Evolutionary conservation across 371 early-diverging fungal genomes (phyloP).

Genomic region (Mortierella sp.): DNA sequence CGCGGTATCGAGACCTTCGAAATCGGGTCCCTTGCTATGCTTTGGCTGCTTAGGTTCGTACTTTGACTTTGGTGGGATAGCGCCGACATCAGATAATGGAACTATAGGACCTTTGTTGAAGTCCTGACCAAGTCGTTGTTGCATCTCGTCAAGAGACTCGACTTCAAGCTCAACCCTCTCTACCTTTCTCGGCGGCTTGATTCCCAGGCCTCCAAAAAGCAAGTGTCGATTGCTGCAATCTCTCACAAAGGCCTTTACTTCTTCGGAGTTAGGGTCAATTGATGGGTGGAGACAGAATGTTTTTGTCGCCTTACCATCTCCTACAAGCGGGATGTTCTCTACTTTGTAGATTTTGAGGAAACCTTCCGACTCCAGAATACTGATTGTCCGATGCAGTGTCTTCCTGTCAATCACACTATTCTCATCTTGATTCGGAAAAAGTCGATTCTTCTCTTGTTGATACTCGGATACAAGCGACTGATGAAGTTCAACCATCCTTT

Average conservation of each 20-base stretch:
- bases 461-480: slow-evolving; percentile 33
- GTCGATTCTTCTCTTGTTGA: slow-evolving; percentile 24
- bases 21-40: slow-evolving; percentile 5
- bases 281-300: slow-evolving; percentile 34
- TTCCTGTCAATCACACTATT: slow-evolving; percentile 43
- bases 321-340: slow-evolving; percentile 23
- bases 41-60: not conserved
- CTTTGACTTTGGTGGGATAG: slow-evolving; percentile 1
- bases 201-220: slow-evolving; percentile 28
- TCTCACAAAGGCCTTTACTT: slow-evolving; percentile 32
- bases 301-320: slow-evolving; percentile 22
- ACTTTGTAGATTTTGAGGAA: slow-evolving; percentile 29
- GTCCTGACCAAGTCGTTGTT: slow-evolving; percentile 29
- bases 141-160: slow-evolving; percentile 42
- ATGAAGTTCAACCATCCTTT: slow-evolving; percentile 39
- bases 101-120: slow-evolving; percentile 20
- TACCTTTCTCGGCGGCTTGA: slow-evolving; percentile 11
- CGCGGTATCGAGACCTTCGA: slow-evolving; percentile 24
- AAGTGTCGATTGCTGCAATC: slow-evolving; percentile 34
- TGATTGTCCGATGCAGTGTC: slow-evolving; percentile 33
- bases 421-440: slow-evolving; percentile 26
- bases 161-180: slow-evolving; percentile 37
- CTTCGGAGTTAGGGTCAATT: slow-evolving; percentile 37
- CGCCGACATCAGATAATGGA: slow-evolving; percentile 25
- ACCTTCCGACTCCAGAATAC: slow-evolving; percentile 37